Evolutionary conservation across 306 rosid genomes (phyloP).

Genomic region (Fragaria nilgerrensis): DNA sequence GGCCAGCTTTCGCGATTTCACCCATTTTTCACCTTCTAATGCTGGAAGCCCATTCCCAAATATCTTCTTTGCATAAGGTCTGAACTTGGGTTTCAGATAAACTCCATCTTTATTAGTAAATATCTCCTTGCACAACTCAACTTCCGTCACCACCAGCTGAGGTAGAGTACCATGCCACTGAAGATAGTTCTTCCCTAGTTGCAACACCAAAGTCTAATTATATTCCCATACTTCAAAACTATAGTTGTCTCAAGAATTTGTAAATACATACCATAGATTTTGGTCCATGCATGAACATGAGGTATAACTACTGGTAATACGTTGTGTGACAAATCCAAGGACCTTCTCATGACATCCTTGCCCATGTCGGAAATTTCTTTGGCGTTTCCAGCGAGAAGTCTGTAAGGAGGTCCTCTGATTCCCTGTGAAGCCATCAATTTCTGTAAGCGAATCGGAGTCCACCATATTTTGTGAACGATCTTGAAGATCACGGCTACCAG

Average conservation of each 20-base stretch:
- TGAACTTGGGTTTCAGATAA: slow-evolving; percentile 11
- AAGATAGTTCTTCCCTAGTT: slow-evolving; percentile 30
- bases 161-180: slow-evolving; percentile 36
- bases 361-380: slow-evolving; percentile 22
- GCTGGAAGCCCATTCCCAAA: slow-evolving; percentile 34
- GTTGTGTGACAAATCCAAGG: slow-evolving; percentile 26
- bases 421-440: slow-evolving; percentile 15
- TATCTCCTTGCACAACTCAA: slow-evolving; percentile 32
- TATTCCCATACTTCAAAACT: background rate
- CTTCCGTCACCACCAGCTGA: slow-evolving; percentile 29
- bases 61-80: slow-evolving; percentile 11
- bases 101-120: slow-evolving; percentile 17
- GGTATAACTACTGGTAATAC: slow-evolving; percentile 25
- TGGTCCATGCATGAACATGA: slow-evolving; percentile 18
- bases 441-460: slow-evolving; percentile 20
- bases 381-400: slow-evolving; percentile 27
- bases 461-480: slow-evolving; percentile 26
- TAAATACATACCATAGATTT: background rate
- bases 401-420: slow-evolving; percentile 32
- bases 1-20: slow-evolving; percentile 33
- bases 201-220: background rate
- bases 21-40: slow-evolving; percentile 35
- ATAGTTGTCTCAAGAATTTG: background rate
- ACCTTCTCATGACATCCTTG: slow-evolving; percentile 21
- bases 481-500: slow-evolving; percentile 2